phyloP scores from a whole-genome alignment of 1,139 yeast genomes.

The Kurtzmaniella natalensis region DNA sequence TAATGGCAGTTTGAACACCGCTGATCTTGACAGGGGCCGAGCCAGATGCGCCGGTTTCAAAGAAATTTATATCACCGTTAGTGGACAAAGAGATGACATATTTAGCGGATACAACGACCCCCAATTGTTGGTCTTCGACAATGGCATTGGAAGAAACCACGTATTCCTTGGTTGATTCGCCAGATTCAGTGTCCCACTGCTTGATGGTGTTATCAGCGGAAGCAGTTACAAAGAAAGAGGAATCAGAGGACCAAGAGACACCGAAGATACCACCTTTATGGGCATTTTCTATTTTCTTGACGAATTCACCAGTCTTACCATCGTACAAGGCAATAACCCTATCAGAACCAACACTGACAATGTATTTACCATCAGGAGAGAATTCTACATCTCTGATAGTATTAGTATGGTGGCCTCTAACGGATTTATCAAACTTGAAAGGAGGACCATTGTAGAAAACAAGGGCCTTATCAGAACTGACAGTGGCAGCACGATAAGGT shows the following conservation, averaged over 20 bases:
- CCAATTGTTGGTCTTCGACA: constrained; percentile 71
- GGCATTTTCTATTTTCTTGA: constrained; percentile 48
- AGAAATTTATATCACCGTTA: constrained; percentile 67
- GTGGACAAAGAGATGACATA: constrained; percentile 63
- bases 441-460: constrained; percentile 94
- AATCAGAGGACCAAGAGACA: constrained; percentile 63
- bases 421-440: constrained; percentile 73
- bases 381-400: constrained; percentile 78
- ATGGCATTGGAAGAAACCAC: constrained; percentile 26
- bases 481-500: constrained; percentile 94
- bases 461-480: constrained; percentile 78
- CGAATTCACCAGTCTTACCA: constrained; percentile 79
- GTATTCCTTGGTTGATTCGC: constrained; percentile 42
- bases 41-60: constrained; percentile 33
- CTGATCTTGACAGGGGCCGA: constrained; percentile 41
- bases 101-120: constrained; percentile 64
- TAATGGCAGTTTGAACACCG: constrained; percentile 84
- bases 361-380: constrained; percentile 70
- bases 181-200: constrained; percentile 47
- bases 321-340: constrained; percentile 74
- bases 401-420: constrained; percentile 71
- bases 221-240: constrained; percentile 65
- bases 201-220: constrained; percentile 80
- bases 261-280: constrained; percentile 83
- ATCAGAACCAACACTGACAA: constrained; percentile 87